Evolutionary conservation across 2,329 filamentous ascomycete species (phyloP).

Genomic region (Samsoniella hepiali): DNA sequence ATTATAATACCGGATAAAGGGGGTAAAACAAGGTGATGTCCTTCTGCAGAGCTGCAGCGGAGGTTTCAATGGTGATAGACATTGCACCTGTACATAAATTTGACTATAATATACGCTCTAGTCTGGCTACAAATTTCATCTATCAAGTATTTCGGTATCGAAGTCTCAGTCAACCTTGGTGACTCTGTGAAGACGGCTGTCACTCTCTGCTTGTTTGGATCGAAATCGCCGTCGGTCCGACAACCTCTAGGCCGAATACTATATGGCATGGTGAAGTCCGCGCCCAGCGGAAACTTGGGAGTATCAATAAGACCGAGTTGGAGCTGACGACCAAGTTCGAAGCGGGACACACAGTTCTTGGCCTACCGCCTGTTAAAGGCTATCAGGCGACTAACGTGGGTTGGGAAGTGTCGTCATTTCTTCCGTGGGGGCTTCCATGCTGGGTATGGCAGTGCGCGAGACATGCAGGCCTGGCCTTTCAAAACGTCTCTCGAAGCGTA

Average conservation of each 20-base stretch:
- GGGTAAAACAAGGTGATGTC: background rate
- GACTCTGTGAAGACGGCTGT: background rate
- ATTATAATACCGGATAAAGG: background rate
- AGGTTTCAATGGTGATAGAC: background rate
- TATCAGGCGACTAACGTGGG: background rate
- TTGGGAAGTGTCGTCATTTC: background rate
- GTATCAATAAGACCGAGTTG: background rate
- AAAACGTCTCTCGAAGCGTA: background rate
- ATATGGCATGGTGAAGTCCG: no score
- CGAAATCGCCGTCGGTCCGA: no score
- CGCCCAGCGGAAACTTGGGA: background rate
- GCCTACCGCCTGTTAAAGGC: background rate
- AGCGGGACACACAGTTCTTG: background rate
- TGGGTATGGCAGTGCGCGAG: background rate
- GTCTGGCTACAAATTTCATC: constrained; percentile 11
- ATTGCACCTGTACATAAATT: constrained; percentile 15
- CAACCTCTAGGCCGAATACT: no score
- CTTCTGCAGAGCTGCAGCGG: background rate
- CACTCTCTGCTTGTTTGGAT: no score
- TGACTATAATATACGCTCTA: constrained; percentile 18
- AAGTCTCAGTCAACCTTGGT: background rate
- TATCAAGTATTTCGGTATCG: constrained; percentile 6
- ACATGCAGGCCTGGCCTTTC: background rate
- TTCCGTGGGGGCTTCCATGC: background rate
- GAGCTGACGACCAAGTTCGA: background rate